Evolutionary conservation across 345 rosid species (phyloP), one percentile per base, ranked within the genome.

Genomic region (Salix purpurea): DNA sequence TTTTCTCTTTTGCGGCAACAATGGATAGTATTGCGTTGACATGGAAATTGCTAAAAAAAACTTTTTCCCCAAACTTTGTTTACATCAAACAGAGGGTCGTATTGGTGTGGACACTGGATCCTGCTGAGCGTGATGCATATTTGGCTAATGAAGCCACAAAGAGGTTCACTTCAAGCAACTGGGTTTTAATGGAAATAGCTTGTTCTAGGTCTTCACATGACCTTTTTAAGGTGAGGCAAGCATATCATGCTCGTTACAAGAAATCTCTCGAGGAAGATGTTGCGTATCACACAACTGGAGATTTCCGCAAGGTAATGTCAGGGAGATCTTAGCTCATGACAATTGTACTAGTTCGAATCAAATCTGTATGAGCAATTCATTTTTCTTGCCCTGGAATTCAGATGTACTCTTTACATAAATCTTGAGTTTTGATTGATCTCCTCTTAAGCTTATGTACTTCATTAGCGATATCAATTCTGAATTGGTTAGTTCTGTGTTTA

Each of bases 231-330:
- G 87, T 44, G 50, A 91, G 91, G 79, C 92, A 90, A 77, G 92
- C 94, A 30, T 92, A 94, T 68, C 97, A 92, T 77, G 84, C 89
- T 78, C 92, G 90, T 36, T 88, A 84, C 76, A 91, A 89, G 90
- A 88, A 83, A 75, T 94, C 97, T 37, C 88, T 92, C 0, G 97
- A 94, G 83, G 98, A 94, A 81, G 98, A 94, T 88, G 94, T 94
- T 39, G 94, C 97, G 16, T 69, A 90, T 67, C 94, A 92, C 83
- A 87, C 94, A 42, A 83, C 83, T 26, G 97, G 98, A 75, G 90
- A 92, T 70, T 74, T 77, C 81, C 91, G 90, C 84, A 94, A 94
- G 97, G 98, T 91, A 81, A 44, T 21, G 6, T 11, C 28, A 9
- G 62, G 11, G 62, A 56, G 28, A 9, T n/a, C 23, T 56, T 3